Base-by-base conservation (phyloP, 140 eudicot genomes). In the Cichorium intybus region DNA sequence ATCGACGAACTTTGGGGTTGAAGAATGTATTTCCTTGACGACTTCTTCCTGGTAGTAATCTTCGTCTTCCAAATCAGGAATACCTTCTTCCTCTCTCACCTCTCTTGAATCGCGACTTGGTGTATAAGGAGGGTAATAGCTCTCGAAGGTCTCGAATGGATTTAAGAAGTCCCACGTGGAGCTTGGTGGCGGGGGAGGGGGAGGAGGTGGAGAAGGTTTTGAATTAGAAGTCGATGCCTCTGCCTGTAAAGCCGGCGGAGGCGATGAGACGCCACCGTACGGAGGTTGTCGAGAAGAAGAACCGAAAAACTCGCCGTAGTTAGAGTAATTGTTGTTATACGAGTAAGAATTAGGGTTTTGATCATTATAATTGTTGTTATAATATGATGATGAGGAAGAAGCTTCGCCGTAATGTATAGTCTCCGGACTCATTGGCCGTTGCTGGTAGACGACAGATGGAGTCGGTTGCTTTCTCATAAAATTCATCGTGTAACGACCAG, bases 31-130 rank as follows among this genome's bases (percentile, higher is more conserved):
- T 62, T 93, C 95, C 71, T 93, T 93, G 10, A 93, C 93, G 52
- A 90, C 90, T 49, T 83, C 96, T 49, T 71, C 79, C 22, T 77
- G 75, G 3, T 72, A 76, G 50, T 71, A 73, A 79, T 82, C 97
- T 64, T 89, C 99, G 31, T 94, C 99, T 80, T 94, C 99, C 76
- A 94, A 82, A 58, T 94, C 99, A 39, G 99, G 99, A 43, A 94
- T 94, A 33, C 96, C 97, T 56, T 94, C 99, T 50, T 86, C 99
- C 54, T 89, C 97, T 67, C 99, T 94, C 54, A 89, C 83, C 62
- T 94, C 99, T 64, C 91, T 86, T 0, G 91, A 94, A 66, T 89
- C 95, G 21, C 88, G 71, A 70, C 99, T 86, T 2, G 95, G 87
- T 14, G 99, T 78, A 46, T 89, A 84, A 10, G 87, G 66, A n/a